Percentiles rank a stretch among this genome's conserved stretches.
Conservation (phyloP, 2,329 filamentous ascomycete species). For the Pseudogymnoascus sp. region DNA sequence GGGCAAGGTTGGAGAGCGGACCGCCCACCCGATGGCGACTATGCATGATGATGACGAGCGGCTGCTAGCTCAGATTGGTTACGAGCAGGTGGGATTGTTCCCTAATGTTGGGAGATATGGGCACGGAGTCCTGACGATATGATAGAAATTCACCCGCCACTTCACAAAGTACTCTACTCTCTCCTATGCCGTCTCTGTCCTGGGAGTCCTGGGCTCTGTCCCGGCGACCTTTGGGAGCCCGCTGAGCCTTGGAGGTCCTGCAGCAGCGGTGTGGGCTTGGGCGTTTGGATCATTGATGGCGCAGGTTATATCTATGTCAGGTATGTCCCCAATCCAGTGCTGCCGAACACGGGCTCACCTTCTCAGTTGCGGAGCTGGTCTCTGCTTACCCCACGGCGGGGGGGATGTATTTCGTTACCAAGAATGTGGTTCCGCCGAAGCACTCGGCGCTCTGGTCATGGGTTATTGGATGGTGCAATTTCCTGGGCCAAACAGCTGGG, state of each 20-base stretch:
- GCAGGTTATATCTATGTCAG: constrained; percentile 53
- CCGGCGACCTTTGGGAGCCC: constrained; percentile 55
- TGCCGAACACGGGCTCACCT: neutral
- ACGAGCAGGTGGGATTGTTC: constrained; percentile 45
- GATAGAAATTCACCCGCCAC: constrained; percentile 50
- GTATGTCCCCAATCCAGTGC: constrained; percentile 24
- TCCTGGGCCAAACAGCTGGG: constrained; percentile 55
- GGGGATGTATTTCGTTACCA: constrained; percentile 62
- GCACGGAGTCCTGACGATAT: neutral
- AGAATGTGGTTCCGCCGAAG: constrained; percentile 52
- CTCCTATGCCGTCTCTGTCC: constrained; percentile 57
- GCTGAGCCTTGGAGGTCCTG: constrained; percentile 50
- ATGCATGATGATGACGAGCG: constrained; percentile 52
- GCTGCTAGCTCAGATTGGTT: constrained; percentile 52
- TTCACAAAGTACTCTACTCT: constrained; percentile 60
- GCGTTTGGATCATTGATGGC: constrained; percentile 56
- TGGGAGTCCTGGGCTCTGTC: constrained; percentile 57
- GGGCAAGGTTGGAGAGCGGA: neutral
- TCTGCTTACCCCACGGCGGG: constrained; percentile 60
- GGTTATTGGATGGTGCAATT: constrained; percentile 61
- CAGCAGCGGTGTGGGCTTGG: constrained; percentile 59
- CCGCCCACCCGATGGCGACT: constrained; percentile 34
- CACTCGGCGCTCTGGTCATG: constrained; percentile 56
- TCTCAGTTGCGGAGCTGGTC: constrained; percentile 52
- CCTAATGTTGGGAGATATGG: neutral